Conservation (phyloP, 2,329 filamentous ascomycete species). For the Juglanconis sp. region DNA sequence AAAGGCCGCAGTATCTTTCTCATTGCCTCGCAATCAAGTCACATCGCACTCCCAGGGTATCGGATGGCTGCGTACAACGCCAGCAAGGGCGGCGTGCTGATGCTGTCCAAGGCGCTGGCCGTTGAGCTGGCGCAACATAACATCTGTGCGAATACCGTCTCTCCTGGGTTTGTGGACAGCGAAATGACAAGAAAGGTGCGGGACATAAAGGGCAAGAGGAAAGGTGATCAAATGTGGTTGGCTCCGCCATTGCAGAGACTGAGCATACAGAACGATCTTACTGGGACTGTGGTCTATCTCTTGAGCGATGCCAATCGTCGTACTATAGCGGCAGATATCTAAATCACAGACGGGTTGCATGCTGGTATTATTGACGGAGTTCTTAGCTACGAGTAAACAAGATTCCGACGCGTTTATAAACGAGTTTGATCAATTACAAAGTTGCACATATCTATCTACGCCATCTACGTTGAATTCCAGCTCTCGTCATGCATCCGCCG, state of each 20-base stretch:
- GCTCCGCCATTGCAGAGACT: constrained; percentile 36
- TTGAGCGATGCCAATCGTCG: constrained; percentile 40
- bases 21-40: constrained; percentile 35
- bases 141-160: constrained; percentile 37
- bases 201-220: constrained; percentile 29
- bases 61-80: constrained; percentile 41
- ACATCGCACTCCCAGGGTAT: constrained; percentile 34
- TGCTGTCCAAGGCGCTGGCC: constrained; percentile 36
- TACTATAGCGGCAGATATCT: constrained; percentile 42
- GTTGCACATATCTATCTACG: too few species aligned
- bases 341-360: constrained; percentile 42
- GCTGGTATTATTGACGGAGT: constrained; percentile 35
- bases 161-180: constrained; percentile 35
- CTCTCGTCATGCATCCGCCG: too few species aligned
- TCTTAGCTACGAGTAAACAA: constrained; percentile 33
- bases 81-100: constrained; percentile 38
- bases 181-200: constrained; percentile 33
- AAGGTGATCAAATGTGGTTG: constrained; percentile 35
- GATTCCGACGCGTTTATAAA: too few species aligned
- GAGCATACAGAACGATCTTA: constrained; percentile 40
- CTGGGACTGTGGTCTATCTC: constrained; percentile 39
- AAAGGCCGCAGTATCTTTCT: constrained; percentile 37
- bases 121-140: constrained; percentile 35
- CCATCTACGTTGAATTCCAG: too few species aligned
- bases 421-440: too few species aligned